These are phyloP conservation scores for Ceratobasidium sp. DNA, from an alignment of 1,284 basidiomycete genomes.

Conservation along the genomic window DNA sequence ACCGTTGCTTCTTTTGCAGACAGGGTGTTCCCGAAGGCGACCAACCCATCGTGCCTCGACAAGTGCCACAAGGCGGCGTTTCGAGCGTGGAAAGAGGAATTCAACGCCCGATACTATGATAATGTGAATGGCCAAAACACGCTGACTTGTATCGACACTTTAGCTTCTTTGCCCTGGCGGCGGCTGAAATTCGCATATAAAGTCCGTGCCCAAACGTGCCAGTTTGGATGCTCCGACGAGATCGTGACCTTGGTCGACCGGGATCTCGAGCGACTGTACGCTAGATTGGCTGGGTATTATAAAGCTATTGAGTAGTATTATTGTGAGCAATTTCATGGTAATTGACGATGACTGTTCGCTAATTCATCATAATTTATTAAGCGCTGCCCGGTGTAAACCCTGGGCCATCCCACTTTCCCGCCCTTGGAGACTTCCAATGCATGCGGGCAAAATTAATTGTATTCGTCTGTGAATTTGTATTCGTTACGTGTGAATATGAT, in stretches of 20 bases:
- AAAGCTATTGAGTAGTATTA: constrained; percentile 3
- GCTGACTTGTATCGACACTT: background rate
- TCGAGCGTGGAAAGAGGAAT: background rate
- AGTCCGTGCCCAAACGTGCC: background rate
- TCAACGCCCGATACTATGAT: background rate
- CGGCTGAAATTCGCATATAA: background rate
- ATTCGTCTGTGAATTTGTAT: too few relatives aligned
- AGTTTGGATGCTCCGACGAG: background rate
- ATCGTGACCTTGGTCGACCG: background rate
- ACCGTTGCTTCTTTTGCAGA: background rate
- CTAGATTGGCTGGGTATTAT: background rate
- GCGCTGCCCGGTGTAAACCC: too few relatives aligned
- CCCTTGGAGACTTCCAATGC: too few relatives aligned
- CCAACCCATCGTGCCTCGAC: background rate
- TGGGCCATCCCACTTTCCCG: too few relatives aligned
- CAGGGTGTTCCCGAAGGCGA: background rate
- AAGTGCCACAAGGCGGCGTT: background rate
- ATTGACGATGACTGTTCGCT: too few relatives aligned
- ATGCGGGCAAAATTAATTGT: too few relatives aligned
- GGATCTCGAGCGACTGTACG: background rate
- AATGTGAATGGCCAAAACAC: background rate
- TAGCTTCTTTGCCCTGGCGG: background rate
- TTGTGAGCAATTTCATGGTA: background rate
- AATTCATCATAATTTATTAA: too few relatives aligned
- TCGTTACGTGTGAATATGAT: too few relatives aligned